Evolutionary conservation across 768 basidiomycete species (phyloP), one percentile per base, ranked within the genome.

Genomic region (Lentinula lateritia): DNA sequence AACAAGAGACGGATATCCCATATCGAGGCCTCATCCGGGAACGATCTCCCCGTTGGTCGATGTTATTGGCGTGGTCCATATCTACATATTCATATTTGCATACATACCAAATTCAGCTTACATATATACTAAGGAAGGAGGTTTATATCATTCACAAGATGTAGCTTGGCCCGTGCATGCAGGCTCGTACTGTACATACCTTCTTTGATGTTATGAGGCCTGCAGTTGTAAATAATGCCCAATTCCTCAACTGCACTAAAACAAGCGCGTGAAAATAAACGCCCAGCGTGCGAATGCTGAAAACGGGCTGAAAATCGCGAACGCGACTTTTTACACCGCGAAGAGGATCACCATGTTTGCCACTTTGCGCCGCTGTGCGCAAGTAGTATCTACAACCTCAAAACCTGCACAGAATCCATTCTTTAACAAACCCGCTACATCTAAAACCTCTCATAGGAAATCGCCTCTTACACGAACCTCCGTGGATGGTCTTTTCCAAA

Each of bases 401-500:
- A 56, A 42, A 35, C 12, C 55, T 3, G n/a, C 23, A 13, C 10
- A 42, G 18, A 41, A 34, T 41, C 38, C n/a, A 13, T 54, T 41
- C 12, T 23, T 48, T 12, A 5, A 18, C 18, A 20, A 20, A 10
- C 5, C 46, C 23, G 8, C 46, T 35, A 34, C 50, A 8, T 54
- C 36, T 36, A 54, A 39, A 39, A 20, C 20, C 39, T 39, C 35
- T 23, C 55, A 16, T 16, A 28, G 23, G 23, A 56, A 56, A 43
- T 23, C 39, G 0, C 23, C 55, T 41, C 41, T 56, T 8, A 28
- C 39, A 16, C 55, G 55, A 32, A 34, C 36, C 6, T 56, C 55
- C 5, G 55, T 42, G 13, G 55, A 56, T 28, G 76, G 75, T 50
- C 76, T 88, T 59, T 93, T 87, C 81, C 95, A 95, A 76, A 93